Percentiles rank a stretch among this genome's conserved stretches.
phyloP scores from a whole-genome alignment of 208 protist genomes.

The Naegleria gruberi region DNA sequence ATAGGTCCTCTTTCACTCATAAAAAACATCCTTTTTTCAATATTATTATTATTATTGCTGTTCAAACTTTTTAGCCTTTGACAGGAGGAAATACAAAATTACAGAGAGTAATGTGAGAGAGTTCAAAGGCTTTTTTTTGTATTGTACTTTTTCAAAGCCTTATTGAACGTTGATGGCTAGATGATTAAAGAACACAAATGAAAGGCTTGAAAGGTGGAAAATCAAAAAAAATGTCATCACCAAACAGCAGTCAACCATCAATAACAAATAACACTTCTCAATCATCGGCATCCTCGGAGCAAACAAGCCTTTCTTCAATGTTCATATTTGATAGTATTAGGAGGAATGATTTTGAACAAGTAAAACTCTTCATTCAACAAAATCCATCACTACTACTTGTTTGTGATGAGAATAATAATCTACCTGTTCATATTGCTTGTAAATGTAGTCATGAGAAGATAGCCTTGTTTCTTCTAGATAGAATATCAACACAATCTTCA shows the following conservation, averaged over 20 bases:
- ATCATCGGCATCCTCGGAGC: neutral
- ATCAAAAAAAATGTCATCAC: neutral
- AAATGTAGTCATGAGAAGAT: neutral
- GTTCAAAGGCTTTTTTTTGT: too few species aligned
- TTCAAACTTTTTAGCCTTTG: too few species aligned
- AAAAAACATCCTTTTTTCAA: too few species aligned
- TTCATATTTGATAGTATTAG: neutral
- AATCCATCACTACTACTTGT: neutral
- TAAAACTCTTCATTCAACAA: neutral
- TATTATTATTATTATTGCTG: too few species aligned
- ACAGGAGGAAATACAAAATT: too few species aligned
- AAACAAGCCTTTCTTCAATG: neutral
- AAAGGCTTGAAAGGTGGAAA: too few species aligned
- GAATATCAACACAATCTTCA: neutral
- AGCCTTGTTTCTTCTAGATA: neutral
- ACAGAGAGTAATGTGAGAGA: too few species aligned
- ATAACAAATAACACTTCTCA: neutral
- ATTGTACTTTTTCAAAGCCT: too few species aligned
- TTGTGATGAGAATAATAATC: neutral
- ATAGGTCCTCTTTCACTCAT: too few species aligned
- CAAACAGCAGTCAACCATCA: neutral
- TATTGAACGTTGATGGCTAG: too few species aligned
- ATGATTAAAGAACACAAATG: neutral
- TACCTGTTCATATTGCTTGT: neutral
- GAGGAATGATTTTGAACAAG: neutral